Conservation (phyloP, 495 filamentous ascomycete species). For the Penicillium chermesinum region DNA sequence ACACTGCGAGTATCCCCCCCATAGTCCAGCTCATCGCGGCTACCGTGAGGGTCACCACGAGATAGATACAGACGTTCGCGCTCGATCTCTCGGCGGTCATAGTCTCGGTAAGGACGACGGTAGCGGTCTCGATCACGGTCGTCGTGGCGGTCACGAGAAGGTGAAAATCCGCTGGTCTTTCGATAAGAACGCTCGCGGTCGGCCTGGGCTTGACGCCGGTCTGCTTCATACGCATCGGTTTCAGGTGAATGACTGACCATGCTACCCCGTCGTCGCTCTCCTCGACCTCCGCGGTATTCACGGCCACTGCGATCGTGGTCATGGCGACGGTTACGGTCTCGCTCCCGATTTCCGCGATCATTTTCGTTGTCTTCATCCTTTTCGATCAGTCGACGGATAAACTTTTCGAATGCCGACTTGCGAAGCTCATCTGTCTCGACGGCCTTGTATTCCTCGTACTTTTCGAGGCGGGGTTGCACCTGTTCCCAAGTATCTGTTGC, state of each 20-base stretch:
- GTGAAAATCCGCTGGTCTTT: slow-evolving; percentile 62
- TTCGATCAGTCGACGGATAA: slow-evolving; percentile 82
- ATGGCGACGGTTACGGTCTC: slow-evolving; percentile 52
- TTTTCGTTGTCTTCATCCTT: slow-evolving; percentile 81
- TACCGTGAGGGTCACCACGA: slow-evolving; percentile 68
- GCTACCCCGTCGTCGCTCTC: slow-evolving; percentile 54
- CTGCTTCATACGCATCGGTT: slow-evolving; percentile 80
- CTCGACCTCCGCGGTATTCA: slow-evolving; percentile 46
- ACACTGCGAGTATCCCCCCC: slow-evolving; percentile 69
- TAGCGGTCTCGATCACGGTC: slow-evolving; percentile 56
- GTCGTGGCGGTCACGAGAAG: slow-evolving; percentile 46
- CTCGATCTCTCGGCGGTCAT: slow-evolving; percentile 63
- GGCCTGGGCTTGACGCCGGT: slow-evolving; percentile 77
- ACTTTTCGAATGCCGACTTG: slow-evolving; percentile 83
- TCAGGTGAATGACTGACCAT: slow-evolving; percentile 74
- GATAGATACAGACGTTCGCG: slow-evolving; percentile 78
- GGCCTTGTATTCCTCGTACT: slow-evolving; percentile 74
- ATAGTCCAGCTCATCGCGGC: slow-evolving; percentile 79
- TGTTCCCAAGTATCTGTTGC: slow-evolving; percentile 79
- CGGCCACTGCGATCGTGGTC: slow-evolving; percentile 52
- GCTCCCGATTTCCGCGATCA: slow-evolving; percentile 57
- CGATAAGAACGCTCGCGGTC: slow-evolving; percentile 84
- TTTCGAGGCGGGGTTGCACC: slow-evolving; percentile 70
- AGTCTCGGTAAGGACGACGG: slow-evolving; percentile 46
- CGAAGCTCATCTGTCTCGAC: slow-evolving; percentile 78